These are phyloP conservation scores for Lactarius sp. DNA, from an alignment of 768 basidiomycete species.

Conservation along the genomic window DNA sequence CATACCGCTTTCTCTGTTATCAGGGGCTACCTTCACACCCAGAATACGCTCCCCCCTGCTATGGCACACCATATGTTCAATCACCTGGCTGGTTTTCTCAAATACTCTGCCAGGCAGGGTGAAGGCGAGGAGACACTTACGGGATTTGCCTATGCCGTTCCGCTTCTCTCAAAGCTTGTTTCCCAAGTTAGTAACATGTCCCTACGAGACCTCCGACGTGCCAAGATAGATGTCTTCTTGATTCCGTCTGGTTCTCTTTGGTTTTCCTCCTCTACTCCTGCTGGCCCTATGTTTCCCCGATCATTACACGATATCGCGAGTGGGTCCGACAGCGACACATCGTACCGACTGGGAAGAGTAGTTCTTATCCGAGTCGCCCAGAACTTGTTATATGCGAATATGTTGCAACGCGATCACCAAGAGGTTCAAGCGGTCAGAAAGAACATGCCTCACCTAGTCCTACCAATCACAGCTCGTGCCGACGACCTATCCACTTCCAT, in stretches of 20 bases:
- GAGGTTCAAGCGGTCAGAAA: slow-evolving; percentile 67
- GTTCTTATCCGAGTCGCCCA: slow-evolving; percentile 65
- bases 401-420: slow-evolving; percentile 61
- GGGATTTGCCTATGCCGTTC: slow-evolving; percentile 50
- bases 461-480: slow-evolving; percentile 41
- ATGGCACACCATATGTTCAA: slow-evolving; percentile 66
- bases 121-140: slow-evolving; percentile 42
- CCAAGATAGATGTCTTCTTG: slow-evolving; percentile 64
- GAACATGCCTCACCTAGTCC: slow-evolving; percentile 53
- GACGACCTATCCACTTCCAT: slow-evolving; percentile 5
- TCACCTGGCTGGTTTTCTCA: slow-evolving; percentile 63
- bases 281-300: slow-evolving; percentile 59
- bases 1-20: slow-evolving; percentile 47
- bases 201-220: slow-evolving; percentile 63
- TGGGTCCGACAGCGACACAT: slow-evolving; percentile 28
- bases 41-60: slow-evolving; percentile 53
- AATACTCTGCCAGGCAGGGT: slow-evolving; percentile 42
- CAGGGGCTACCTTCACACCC: slow-evolving; percentile 53
- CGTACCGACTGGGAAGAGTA: slow-evolving; percentile 46
- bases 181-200: slow-evolving; percentile 68
- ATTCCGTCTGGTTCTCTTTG: slow-evolving; percentile 68
- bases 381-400: slow-evolving; percentile 58
- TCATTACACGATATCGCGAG: slow-evolving; percentile 37
- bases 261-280: slow-evolving; percentile 54
- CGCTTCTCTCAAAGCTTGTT: slow-evolving; percentile 54